Conservation (phyloP, 306 rosid genomes). For the Luffa aegyptiaca region DNA sequence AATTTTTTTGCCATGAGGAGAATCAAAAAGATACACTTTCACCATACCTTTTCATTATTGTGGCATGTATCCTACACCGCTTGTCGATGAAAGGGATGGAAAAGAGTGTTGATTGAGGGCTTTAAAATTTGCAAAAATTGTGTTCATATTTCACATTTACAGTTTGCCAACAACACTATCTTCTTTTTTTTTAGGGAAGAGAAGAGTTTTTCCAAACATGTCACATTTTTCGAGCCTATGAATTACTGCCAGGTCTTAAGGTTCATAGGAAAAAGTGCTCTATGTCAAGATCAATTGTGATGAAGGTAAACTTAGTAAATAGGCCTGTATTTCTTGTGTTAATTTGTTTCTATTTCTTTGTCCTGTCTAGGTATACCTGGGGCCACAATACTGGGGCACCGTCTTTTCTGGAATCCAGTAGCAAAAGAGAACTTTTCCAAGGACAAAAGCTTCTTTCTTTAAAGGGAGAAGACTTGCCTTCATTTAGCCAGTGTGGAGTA, state of each 20-base stretch:
- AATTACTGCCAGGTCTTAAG: too few species aligned
- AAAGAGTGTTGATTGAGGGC: background rate
- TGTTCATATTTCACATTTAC: background rate
- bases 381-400: too few species aligned
- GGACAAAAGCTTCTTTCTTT: too few species aligned
- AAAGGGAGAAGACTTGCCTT: too few species aligned
- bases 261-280: background rate
- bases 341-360: background rate
- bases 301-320: background rate
- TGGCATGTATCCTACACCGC: background rate
- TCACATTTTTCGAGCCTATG: background rate
- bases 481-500: too few species aligned
- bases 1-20: background rate
- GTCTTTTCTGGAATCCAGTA: too few species aligned
- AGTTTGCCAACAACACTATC: background rate
- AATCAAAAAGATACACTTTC: background rate
- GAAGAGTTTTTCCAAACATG: background rate
- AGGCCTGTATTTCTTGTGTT: background rate
- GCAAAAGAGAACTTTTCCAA: too few species aligned
- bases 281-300: background rate
- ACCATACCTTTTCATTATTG: background rate
- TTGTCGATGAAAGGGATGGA: background rate
- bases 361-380: too few species aligned
- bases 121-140: too few species aligned
- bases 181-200: too few species aligned